Evolutionary conservation across 176 grass and related monocot genomes (phyloP), one percentile per base, ranked within the genome.

Genomic region (Neostapfia colusana): DNA sequence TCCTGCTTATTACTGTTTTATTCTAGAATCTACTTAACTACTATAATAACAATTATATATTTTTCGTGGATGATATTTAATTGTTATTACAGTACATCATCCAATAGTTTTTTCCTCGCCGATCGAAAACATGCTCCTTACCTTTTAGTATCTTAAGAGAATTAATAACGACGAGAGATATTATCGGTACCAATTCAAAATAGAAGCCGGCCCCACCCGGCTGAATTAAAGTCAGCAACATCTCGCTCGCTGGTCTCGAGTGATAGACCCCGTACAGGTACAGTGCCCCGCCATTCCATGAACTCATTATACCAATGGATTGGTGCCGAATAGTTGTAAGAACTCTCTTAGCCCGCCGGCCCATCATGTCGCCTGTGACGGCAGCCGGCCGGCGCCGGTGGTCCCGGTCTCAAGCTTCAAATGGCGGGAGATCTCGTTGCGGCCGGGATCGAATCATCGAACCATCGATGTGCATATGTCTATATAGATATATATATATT

Each of bases 391-490:
- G 10, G 18, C 1, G 28, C 24, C 7, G 12, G 14, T 28, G 65
- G 65, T 8, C 65, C 65, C 21, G 68, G 26, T 20, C 68, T 51
- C 50, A 70, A 70, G 44, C 68, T 51, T n/a, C 68, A 14, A 70
- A 70, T 70, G 68, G 67, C 23, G 67, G 16, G 24, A 68, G 55
- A 58, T 44, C 13, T 46, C 23, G 42, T 9, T 0, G 14, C 66
- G n/a, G n/a, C n/a, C n/a, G 66, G 10, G 66, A 46, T 69, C 41
- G 41, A n/a, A 53, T 17, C 16, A 53, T 53, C 50, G 50, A 31
- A 3, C 31, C 31, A 31, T n/a, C n/a, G n/a, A n/a, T n/a, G n/a
- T n/a, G n/a, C n/a, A n/a, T n/a, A n/a, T n/a, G n/a, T n/a, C n/a
- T n/a, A n/a, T n/a, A n/a, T n/a, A n/a, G n/a, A n/a, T n/a, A n/a